These are phyloP conservation scores for Diutina sp. DNA, from an alignment of 1,139 yeast genomes.

Conservation along the genomic window DNA sequence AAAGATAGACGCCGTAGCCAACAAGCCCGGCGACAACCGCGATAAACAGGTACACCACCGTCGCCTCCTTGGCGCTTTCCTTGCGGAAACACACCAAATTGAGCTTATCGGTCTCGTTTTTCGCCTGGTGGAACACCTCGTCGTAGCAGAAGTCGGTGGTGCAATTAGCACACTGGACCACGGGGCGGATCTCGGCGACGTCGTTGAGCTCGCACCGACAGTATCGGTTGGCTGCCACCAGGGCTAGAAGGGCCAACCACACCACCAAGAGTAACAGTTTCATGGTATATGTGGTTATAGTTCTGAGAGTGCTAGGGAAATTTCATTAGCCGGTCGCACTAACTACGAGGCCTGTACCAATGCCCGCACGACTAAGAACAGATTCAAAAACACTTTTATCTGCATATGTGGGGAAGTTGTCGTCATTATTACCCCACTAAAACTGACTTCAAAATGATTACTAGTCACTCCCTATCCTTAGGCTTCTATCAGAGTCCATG, in stretches of 20 bases:
- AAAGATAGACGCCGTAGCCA: neutral
- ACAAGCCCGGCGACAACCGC: neutral
- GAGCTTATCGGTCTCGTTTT: constrained; percentile 1
- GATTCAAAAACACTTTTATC: no score
- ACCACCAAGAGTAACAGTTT: neutral
- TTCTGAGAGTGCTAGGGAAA: no score
- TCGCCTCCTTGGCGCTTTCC: neutral
- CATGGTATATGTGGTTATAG: neutral
- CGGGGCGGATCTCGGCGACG: neutral
- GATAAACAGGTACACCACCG: neutral
- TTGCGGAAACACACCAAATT: neutral
- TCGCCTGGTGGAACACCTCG: neutral
- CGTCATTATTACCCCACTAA: no score
- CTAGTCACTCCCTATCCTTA: no score
- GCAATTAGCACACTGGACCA: neutral
- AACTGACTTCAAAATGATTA: no score
- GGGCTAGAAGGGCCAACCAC: neutral
- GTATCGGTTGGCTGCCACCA: neutral
- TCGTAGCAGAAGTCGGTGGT: constrained; percentile 2
- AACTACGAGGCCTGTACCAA: no score
- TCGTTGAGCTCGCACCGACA: constrained; percentile 2
- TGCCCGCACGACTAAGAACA: no score
- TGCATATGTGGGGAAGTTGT: no score
- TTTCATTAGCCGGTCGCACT: no score
- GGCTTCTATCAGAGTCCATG: neutral